phyloP scores from a whole-genome alignment of 352 stramenopile genomes.

The Nothophytophthora sp. region DNA sequence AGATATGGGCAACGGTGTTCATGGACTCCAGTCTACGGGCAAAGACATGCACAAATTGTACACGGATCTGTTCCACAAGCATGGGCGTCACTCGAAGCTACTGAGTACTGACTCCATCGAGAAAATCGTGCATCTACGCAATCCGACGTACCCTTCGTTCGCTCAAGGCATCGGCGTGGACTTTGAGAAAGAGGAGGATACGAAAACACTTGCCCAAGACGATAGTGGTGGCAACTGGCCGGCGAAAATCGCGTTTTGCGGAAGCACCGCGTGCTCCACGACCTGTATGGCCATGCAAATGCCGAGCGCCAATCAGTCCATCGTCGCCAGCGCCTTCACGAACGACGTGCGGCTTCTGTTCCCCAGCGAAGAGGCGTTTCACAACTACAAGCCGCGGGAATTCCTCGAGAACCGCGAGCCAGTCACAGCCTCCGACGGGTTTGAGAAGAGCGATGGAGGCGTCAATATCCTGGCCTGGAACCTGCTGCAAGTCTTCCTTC shows the following conservation, averaged over 20 bases:
- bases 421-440: constrained; percentile 7
- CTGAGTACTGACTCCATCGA: constrained; percentile 41
- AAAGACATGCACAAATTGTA: constrained; percentile 69
- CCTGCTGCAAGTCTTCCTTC: constrained; percentile 33
- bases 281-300: constrained; percentile 66
- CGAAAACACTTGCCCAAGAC: background rate
- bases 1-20: constrained; percentile 31
- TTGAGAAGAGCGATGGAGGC: constrained; percentile 28
- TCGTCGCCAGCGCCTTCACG: constrained; percentile 49
- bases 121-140: constrained; percentile 44
- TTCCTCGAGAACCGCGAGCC: constrained; percentile 23
- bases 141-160: constrained; percentile 34
- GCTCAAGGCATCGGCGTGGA: constrained; percentile 45
- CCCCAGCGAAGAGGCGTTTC: constrained; percentile 33
- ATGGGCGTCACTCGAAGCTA: constrained; percentile 42
- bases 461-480: constrained; percentile 35
- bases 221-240: constrained; percentile 29
- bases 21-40: constrained; percentile 45
- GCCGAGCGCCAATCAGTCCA: constrained; percentile 31
- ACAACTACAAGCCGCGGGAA: constrained; percentile 34
- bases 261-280: constrained; percentile 42
- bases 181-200: constrained; percentile 25
- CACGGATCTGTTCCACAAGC: constrained; percentile 54
- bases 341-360: constrained; percentile 50
- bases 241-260: constrained; percentile 45